Evolutionary conservation across 345 rosid genomes (phyloP).

Genomic region (Noccaea bulbosa): DNA sequence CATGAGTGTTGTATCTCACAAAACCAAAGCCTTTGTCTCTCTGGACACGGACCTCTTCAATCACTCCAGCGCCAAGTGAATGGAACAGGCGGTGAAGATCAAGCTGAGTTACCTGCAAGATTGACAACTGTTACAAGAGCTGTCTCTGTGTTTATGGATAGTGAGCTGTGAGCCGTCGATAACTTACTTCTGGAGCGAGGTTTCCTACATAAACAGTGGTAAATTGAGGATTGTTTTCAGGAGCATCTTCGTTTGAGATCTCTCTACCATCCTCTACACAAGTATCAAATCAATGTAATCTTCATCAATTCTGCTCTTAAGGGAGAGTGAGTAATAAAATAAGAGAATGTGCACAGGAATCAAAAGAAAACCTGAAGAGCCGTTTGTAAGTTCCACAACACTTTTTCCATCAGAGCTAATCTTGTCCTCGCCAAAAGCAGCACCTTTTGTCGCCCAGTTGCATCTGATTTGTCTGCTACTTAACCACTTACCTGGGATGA

Average conservation of each 20-base stretch:
- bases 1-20: slow-evolving; percentile 76
- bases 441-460: slow-evolving; percentile 97
- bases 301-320: slow-evolving; percentile 7
- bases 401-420: slow-evolving; percentile 76
- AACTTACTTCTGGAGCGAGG: slow-evolving; percentile 85
- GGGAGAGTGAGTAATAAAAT: background rate
- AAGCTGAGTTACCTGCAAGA: slow-evolving; percentile 66
- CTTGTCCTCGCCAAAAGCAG: slow-evolving; percentile 67
- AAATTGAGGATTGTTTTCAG: slow-evolving; percentile 86
- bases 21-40: slow-evolving; percentile 95
- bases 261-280: slow-evolving; percentile 85
- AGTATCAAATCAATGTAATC: background rate
- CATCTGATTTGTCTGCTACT: slow-evolving; percentile 92
- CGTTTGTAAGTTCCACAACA: slow-evolving; percentile 77
- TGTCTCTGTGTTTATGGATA: background rate
- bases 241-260: slow-evolving; percentile 66
- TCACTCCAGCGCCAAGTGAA: slow-evolving; percentile 72
- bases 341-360: background rate
- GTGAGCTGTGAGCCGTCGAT: no score
- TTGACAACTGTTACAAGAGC: slow-evolving; percentile 24
- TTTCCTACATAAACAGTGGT: slow-evolving; percentile 98
- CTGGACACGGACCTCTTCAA: slow-evolving; percentile 94
- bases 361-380: slow-evolving; percentile 62
- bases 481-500: slow-evolving; percentile 77
- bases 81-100: slow-evolving; percentile 84